phyloP scores from a whole-genome alignment of 345 rosid species.

The Sisymbrium altissimum region DNA sequence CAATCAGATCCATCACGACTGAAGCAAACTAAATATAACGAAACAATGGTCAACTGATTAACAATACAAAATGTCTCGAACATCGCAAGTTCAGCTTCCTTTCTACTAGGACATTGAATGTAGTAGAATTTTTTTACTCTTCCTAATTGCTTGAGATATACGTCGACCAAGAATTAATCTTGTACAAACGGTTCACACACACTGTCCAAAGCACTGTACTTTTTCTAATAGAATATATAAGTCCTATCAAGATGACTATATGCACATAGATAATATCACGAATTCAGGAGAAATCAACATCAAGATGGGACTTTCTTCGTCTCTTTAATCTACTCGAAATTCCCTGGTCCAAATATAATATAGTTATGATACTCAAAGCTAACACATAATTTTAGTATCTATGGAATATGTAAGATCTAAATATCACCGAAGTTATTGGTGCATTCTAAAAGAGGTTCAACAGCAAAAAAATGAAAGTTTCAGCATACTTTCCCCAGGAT shows the following conservation, averaged over 20 bases:
- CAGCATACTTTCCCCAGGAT: not conserved
- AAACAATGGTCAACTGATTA: not conserved
- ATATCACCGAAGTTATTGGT: not conserved
- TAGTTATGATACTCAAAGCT: not conserved
- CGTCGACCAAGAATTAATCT: not conserved
- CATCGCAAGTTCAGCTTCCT: not conserved
- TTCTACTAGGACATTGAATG: no score
- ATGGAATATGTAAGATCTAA: not conserved
- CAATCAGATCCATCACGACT: constrained; percentile 4
- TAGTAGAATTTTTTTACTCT: no score
- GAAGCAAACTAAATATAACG: not conserved
- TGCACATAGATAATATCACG: not conserved
- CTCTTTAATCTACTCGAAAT: not conserved
- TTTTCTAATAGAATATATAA: not conserved
- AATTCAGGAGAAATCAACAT: not conserved
- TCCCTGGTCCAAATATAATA: not conserved
- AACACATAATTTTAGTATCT: not conserved
- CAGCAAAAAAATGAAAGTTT: not conserved
- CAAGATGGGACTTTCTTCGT: not conserved
- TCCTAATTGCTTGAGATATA: not conserved
- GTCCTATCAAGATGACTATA: not conserved
- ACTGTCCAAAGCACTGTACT: no score
- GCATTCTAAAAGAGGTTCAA: not conserved
- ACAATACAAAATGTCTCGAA: constrained; percentile 10
- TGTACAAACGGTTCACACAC: not conserved